Evolutionary conservation across 805 yeast genomes (phyloP), one percentile per base, ranked within the genome.

Genomic region (Kazachstania kunashirensis): DNA sequence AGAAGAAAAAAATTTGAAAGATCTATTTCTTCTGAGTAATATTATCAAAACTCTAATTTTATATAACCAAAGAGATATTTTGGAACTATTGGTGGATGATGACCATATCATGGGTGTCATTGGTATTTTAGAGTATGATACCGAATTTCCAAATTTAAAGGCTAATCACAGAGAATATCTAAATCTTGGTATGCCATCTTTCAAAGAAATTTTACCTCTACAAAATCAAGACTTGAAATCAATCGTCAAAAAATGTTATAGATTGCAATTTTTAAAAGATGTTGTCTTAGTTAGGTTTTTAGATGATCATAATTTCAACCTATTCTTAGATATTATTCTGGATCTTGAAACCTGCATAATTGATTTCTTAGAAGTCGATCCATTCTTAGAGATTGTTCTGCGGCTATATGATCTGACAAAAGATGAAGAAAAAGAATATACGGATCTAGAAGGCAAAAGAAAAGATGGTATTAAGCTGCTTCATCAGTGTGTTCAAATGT

Each of bases 101-200:
- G 67, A 66, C 6, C 49, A 65, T 28, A 66, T 79, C 31, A 50
- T 66, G 48, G 81, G 82, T 1, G 61, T 84, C 3, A 71, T 79
- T 10, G 95, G 95, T 1, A 80, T 85, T 10, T 60, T 89, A 32
- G 98, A 92, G 57, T 81, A 85, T 57, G 96, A 92, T 55, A 82
- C 92, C 0, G 94, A 84, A 39, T 84, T 72, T 49, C 95, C 96
- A 1, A 67, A 68, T 11, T 68, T 70, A 45, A 86, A 84, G 57
- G 84, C 95, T 4, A 80, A 84, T 47, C 84, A 84, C 61, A 65
- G 96, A 36, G 74, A 73, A 16, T 80, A 73, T 50, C 55, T 85
- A 23, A 74, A 75, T 31, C 61, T 78, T 6, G 67, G 68, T 28
- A 55, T 48, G 8, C 57, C 59, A 11, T 51, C 44, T 23, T 80